Evolutionary conservation across 805 yeast genomes (phyloP).

Genomic region (Priceomyces castillae): DNA sequence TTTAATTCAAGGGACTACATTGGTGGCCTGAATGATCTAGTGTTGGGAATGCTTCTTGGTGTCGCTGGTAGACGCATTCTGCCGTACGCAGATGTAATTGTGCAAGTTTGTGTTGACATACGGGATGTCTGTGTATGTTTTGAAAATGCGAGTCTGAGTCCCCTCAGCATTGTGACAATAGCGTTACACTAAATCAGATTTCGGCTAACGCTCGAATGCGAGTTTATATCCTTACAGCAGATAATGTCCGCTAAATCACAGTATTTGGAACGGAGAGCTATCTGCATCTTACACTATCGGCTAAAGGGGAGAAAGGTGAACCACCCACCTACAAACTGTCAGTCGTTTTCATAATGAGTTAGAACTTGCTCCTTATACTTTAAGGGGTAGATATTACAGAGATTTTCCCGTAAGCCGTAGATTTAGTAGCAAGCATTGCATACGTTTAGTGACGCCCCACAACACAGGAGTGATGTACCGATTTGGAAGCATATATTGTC

Average conservation of each 20-base stretch:
- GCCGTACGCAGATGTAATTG: background rate
- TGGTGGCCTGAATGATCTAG: background rate
- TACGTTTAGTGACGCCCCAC: background rate
- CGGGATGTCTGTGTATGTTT: background rate
- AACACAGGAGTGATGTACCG: background rate
- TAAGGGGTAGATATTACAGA: background rate
- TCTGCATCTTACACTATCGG: too few relatives aligned
- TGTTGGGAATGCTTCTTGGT: background rate
- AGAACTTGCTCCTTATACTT: background rate
- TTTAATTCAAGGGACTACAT: too few relatives aligned
- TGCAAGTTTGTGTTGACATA: background rate
- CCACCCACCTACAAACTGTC: too few relatives aligned
- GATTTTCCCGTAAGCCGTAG: background rate
- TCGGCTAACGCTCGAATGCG: conserved; percentile 3
- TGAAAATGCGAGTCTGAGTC: background rate
- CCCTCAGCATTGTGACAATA: conserved; percentile 1
- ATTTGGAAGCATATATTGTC: conserved; percentile 3
- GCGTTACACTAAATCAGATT: background rate
- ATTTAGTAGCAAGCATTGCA: background rate
- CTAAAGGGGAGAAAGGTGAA: too few relatives aligned
- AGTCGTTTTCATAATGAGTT: background rate
- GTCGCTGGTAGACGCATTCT: background rate
- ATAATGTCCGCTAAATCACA: background rate
- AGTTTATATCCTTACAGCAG: background rate
- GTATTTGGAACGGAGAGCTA: background rate